These are phyloP conservation scores for Inonotus hispidus DNA, from an alignment of 1,284 basidiomycete genomes.

Conservation along the genomic window DNA sequence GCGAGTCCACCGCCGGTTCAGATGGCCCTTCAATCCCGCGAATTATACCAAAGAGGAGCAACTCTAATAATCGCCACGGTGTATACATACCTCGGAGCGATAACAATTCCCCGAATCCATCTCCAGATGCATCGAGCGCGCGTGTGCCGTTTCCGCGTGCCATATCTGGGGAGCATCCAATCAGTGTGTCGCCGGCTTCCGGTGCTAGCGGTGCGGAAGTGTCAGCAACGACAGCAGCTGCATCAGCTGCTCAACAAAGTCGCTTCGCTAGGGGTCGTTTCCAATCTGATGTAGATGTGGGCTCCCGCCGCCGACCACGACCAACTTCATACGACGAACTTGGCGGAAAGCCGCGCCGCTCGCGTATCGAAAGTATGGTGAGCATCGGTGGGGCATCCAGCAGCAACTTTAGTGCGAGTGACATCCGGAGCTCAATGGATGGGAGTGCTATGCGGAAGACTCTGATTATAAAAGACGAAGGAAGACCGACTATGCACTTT, in stretches of 20 bases:
- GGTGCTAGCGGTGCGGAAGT: constrained; percentile 1
- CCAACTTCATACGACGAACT: constrained; percentile 68
- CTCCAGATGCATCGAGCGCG: constrained; percentile 18
- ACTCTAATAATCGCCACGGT: constrained; percentile 49
- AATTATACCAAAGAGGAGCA: constrained; percentile 49
- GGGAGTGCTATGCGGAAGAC: constrained; percentile 66
- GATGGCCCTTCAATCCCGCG: constrained; percentile 24
- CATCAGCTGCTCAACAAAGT: constrained; percentile 29
- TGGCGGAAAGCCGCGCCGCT: constrained; percentile 35
- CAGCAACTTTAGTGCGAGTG: constrained; percentile 55
- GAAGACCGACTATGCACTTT: constrained; percentile 76
- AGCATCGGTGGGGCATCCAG: constrained; percentile 49
- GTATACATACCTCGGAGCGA: constrained; percentile 41
- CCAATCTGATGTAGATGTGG: constrained; percentile 54
- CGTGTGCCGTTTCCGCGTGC: constrained; percentile 59
- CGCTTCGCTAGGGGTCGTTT: constrained; percentile 52
- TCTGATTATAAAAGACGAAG: constrained; percentile 77
- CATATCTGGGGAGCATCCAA: constrained; percentile 40
- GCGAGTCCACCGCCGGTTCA: constrained; percentile 46
- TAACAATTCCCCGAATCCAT: constrained; percentile 27
- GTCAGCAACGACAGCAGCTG: constrained; percentile 8
- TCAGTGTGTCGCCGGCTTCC: background rate
- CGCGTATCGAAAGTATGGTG: constrained; percentile 65
- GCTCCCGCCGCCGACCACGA: constrained; percentile 44
- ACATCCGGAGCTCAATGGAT: constrained; percentile 49